A percentile compares a stretch with the other conserved stretches of the same genome.
phyloP scores from a whole-genome alignment of 768 basidiomycete species.

The Amylocystis lapponica region DNA sequence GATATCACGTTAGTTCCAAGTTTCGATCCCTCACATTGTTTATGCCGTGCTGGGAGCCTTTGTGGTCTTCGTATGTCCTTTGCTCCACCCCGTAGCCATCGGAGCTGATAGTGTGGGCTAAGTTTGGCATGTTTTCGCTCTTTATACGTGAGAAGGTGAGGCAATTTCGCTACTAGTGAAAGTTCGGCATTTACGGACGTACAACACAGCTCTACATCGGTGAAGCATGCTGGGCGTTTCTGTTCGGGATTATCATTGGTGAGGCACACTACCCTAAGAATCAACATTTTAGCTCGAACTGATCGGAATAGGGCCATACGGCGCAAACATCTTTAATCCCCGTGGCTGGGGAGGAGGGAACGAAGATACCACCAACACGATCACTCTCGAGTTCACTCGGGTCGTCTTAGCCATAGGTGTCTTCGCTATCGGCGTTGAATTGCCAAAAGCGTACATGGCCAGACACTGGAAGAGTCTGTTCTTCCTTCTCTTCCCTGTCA shows the following conservation, averaged over 20 bases:
- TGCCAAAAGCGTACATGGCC: slow-evolving; percentile 92
- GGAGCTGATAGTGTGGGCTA: neutral
- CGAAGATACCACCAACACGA: slow-evolving; percentile 51
- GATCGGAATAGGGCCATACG: slow-evolving; percentile 62
- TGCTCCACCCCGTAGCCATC: neutral
- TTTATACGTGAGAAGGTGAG: slow-evolving; percentile 79
- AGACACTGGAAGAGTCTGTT: slow-evolving; percentile 90
- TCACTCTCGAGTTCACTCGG: slow-evolving; percentile 88
- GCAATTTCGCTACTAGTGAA: neutral
- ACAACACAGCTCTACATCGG: slow-evolving; percentile 74
- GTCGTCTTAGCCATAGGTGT: slow-evolving; percentile 95
- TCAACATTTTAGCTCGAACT: slow-evolving; percentile 2
- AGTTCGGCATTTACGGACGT: neutral
- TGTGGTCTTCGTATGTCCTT: slow-evolving; percentile 57
- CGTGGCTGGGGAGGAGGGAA: slow-evolving; percentile 57
- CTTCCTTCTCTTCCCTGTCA: slow-evolving; percentile 76
- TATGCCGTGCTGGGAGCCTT: slow-evolving; percentile 81
- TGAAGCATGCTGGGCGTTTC: slow-evolving; percentile 93
- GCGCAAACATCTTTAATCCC: slow-evolving; percentile 77
- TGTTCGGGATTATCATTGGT: slow-evolving; percentile 90
- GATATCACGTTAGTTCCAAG: slow-evolving; percentile 40
- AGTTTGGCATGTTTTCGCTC: slow-evolving; percentile 96
- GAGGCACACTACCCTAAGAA: slow-evolving; percentile 18
- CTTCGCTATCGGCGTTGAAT: slow-evolving; percentile 96
- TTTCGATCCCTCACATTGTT: slow-evolving; percentile 65